Conservation (phyloP, 1,139 yeast species). For the Hyphopichia buzzinii region DNA sequence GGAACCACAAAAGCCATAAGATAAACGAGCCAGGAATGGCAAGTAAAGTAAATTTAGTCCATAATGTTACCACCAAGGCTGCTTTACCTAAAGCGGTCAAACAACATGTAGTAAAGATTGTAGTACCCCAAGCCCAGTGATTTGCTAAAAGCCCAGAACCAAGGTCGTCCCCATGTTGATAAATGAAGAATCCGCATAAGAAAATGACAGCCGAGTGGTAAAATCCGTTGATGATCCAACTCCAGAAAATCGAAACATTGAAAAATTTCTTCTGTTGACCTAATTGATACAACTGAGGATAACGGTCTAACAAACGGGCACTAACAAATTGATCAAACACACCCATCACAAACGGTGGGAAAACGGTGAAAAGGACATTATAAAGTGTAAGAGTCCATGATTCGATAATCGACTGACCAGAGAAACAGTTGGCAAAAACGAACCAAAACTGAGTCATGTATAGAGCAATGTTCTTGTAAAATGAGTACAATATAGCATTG, state of each 20-base stretch:
- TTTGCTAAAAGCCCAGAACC: slow-evolving; percentile 73
- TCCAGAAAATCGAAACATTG: slow-evolving; percentile 92
- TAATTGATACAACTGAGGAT: slow-evolving; percentile 87
- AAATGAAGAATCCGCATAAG: slow-evolving; percentile 69
- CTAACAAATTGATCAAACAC: slow-evolving; percentile 95
- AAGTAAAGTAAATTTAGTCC: slow-evolving; percentile 90
- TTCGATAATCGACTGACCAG: slow-evolving; percentile 95
- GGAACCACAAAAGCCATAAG: slow-evolving; percentile 84
- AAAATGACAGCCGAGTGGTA: slow-evolving; percentile 88
- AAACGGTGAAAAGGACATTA: slow-evolving; percentile 91
- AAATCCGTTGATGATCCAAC: slow-evolving; percentile 95
- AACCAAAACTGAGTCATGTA: slow-evolving; percentile 99
- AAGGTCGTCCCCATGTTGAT: slow-evolving; percentile 63
- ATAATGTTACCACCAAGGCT: slow-evolving; percentile 82
- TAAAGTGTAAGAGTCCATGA: slow-evolving; percentile 97
- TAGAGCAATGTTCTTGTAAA: slow-evolving; percentile 90
- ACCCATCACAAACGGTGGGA: slow-evolving; percentile 95
- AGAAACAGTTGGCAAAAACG: slow-evolving; percentile 86
- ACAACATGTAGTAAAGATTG: slow-evolving; percentile 83
- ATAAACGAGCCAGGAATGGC: slow-evolving; percentile 95
- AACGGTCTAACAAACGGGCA: slow-evolving; percentile 82
- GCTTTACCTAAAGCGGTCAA: slow-evolving; percentile 94
- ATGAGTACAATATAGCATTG: slow-evolving; percentile 88
- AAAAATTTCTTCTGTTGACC: slow-evolving; percentile 89
- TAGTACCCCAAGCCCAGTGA: slow-evolving; percentile 96